Evolutionary conservation across 768 basidiomycete genomes (phyloP).

Genomic region (Agaricus bisporus): DNA sequence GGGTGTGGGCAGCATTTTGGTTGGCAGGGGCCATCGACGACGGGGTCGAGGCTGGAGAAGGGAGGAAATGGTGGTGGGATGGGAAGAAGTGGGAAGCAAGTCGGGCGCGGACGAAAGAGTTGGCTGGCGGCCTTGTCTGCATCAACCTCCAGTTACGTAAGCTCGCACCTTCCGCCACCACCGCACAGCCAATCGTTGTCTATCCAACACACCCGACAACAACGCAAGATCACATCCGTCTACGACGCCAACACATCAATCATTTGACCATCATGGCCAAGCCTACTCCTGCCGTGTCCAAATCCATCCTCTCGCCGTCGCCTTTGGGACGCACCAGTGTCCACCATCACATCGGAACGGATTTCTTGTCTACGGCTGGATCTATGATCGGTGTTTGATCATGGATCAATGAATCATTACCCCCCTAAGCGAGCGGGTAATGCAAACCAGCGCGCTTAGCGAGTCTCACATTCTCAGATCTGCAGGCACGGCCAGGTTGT

Average conservation of each 20-base stretch:
- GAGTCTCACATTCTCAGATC: too few relatives aligned
- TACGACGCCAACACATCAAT: not conserved
- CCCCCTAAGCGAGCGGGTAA: too few relatives aligned
- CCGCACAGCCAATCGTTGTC: not conserved
- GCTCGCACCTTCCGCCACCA: not conserved
- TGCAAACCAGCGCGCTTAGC: too few relatives aligned
- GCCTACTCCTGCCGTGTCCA: not conserved
- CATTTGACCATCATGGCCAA: not conserved
- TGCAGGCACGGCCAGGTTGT: too few relatives aligned
- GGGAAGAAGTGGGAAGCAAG: conserved; percentile 11
- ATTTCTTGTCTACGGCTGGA: too few relatives aligned
- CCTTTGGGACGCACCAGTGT: too few relatives aligned
- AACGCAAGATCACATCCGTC: not conserved
- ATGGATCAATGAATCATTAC: too few relatives aligned
- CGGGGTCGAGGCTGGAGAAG: conserved; percentile 14
- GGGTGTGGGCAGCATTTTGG: conserved; percentile 14
- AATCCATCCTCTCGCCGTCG: not conserved
- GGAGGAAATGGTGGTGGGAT: conserved; percentile 16
- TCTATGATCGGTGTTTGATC: too few relatives aligned
- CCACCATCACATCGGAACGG: too few relatives aligned
- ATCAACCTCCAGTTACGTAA: conserved; percentile 18
- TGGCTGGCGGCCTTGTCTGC: not conserved
- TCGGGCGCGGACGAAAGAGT: not conserved
- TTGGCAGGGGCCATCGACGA: conserved; percentile 13
- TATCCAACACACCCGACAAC: not conserved